Evolutionary conservation across 805 yeast species (phyloP), one percentile per base, ranked within the genome.

Genomic region (Saccharomycopsis sp.): DNA sequence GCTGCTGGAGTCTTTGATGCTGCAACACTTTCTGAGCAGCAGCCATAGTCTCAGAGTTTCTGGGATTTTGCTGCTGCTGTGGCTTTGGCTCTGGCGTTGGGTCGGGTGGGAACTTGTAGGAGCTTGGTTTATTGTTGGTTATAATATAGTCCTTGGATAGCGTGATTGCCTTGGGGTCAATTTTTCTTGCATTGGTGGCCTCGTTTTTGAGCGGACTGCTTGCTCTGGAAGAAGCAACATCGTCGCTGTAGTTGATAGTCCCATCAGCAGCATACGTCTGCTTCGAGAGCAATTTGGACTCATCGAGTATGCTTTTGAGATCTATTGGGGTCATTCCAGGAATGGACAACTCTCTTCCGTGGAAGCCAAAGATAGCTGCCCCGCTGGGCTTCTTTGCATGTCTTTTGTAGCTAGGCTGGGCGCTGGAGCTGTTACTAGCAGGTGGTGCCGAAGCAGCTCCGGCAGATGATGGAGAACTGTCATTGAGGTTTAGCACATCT

Each of bases 281-380:
- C 16, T 18, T 44, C 8, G 48, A 44, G 21, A 20, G 7, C 8
- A 44, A 4, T 12, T 44, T 44, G 7, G 48, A 44, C 21, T 44
- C 48, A 12, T 44, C 48, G 16, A 44, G 48, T 8, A 58, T 21
- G 29, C 55, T 55, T 24, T 34, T 52, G 18, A 60, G 24, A 24
- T 60, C 63, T 2, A 60, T 58, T 5, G 63, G 61, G 29, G 44
- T 63, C 2, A 74, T 55, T 12, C 86, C 87, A 4, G 83, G 79
- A 51, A 87, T 77, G 1, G 88, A 81, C 41, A 87, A 68, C 52
- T 82, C 85, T 58, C 81, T 79, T 59, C 78, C 77, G 67, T 87
- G 91, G 51, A 79, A 87, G 0, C 95, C 95, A 69, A 87, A 87
- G 24, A 87, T 87, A 1, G 88, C 92, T 2, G 92, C 85, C 14